Conservation (phyloP, 2,329 filamentous ascomycete genomes). For the Alternaria hordeiaustralica region DNA sequence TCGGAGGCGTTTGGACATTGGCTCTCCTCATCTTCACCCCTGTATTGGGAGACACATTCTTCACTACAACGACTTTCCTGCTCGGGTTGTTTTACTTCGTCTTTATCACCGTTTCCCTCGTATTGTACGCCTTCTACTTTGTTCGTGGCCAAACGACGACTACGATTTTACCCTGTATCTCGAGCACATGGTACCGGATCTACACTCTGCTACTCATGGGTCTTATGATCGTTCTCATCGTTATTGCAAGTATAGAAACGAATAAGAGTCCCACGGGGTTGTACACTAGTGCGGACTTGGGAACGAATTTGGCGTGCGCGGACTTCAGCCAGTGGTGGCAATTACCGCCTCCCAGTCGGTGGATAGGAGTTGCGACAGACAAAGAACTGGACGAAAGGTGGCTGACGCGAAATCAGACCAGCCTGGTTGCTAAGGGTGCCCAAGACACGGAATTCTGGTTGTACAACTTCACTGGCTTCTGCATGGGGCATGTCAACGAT, state of each 20-base stretch:
- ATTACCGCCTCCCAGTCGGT: neutral
- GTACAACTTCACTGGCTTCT: neutral
- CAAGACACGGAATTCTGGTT: neutral
- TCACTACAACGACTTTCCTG: neutral
- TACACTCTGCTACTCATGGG: constrained; percentile 15
- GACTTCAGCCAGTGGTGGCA: neutral
- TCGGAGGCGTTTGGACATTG: neutral
- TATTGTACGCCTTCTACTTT: constrained; percentile 8
- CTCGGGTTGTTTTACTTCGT: neutral
- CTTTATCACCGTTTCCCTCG: neutral
- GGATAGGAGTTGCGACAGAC: neutral
- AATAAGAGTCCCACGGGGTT: neutral
- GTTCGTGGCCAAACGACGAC: constrained; percentile 13
- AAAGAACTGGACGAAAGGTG: neutral
- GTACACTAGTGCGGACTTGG: neutral
- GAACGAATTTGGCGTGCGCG: neutral
- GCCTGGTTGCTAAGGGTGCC: neutral
- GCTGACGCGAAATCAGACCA: neutral
- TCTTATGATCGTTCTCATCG: constrained; percentile 4
- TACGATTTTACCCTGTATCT: constrained; percentile 18
- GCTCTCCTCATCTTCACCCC: neutral
- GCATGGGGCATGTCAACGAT: neutral
- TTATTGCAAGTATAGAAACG: constrained; percentile 17
- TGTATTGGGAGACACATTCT: neutral
- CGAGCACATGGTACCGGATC: constrained; percentile 17